phyloP scores from a whole-genome alignment of 2,329 filamentous ascomycete genomes.

The Escovopsis sp. region DNA sequence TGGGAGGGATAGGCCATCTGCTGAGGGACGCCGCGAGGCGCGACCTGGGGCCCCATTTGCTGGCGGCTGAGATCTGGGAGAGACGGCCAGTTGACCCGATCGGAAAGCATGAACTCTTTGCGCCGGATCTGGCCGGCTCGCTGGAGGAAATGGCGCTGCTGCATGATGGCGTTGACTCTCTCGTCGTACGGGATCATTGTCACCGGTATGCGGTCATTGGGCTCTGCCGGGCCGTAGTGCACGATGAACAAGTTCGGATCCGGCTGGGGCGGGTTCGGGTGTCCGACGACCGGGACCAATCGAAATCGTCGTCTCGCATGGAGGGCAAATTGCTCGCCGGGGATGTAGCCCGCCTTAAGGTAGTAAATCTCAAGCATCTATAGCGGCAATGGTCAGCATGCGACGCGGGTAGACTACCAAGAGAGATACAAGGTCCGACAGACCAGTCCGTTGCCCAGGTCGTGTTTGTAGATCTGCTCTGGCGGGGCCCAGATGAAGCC shows the following conservation, averaged over 20 bases:
- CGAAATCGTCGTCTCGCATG: slow-evolving; percentile 80
- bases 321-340: slow-evolving; percentile 57
- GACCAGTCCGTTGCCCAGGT: slow-evolving; percentile 48
- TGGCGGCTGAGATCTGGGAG: slow-evolving; percentile 44
- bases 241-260: slow-evolving; percentile 83
- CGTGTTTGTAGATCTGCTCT: slow-evolving; percentile 63
- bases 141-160: slow-evolving; percentile 49
- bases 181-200: slow-evolving; percentile 50
- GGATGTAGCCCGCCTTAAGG: slow-evolving; percentile 67
- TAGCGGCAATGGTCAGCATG: slow-evolving; percentile 4
- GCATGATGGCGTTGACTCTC: slow-evolving; percentile 44
- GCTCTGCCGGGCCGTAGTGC: slow-evolving; percentile 71
- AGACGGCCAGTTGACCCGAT: slow-evolving; percentile 79
- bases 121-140: slow-evolving; percentile 67
- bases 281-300: slow-evolving; percentile 56
- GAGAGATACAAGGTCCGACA: slow-evolving; percentile 11
- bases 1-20: slow-evolving; percentile 49
- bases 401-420: background rate
- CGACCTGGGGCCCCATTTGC: slow-evolving; percentile 34
- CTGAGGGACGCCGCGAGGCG: slow-evolving; percentile 37
- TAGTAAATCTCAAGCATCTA: slow-evolving; percentile 82
- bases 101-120: slow-evolving; percentile 90
- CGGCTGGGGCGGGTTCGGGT: slow-evolving; percentile 52
- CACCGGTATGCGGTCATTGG: slow-evolving; percentile 56
- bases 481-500: slow-evolving; percentile 82